These are phyloP conservation scores for Microthlaspi erraticum DNA, from an alignment of 345 rosid species.

Conservation along the genomic window DNA sequence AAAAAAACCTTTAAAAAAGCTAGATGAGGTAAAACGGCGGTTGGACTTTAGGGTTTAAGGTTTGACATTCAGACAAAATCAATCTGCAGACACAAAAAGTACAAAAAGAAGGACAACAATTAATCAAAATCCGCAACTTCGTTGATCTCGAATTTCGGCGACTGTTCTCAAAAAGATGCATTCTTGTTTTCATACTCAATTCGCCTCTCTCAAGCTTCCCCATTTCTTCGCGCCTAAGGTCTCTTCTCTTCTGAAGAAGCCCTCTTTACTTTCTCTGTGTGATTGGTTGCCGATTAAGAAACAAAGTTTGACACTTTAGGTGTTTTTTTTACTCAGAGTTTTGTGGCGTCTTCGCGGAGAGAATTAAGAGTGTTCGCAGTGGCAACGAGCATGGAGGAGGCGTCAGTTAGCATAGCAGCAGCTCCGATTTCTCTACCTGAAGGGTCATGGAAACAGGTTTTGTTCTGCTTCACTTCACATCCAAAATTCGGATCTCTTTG, in stretches of 20 bases:
- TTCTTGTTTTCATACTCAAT: slow-evolving; percentile 46
- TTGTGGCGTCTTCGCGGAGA: slow-evolving; percentile 43
- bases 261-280: background rate
- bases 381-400: slow-evolving; percentile 51
- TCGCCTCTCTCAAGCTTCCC: slow-evolving; percentile 45
- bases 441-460: slow-evolving; percentile 86
- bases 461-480: background rate
- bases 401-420: slow-evolving; percentile 62
- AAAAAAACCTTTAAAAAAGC: background rate
- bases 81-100: background rate
- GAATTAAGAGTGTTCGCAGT: slow-evolving; percentile 46
- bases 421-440: slow-evolving; percentile 89
- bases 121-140: slow-evolving; percentile 8
- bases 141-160: slow-evolving; percentile 11
- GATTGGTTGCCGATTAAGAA: background rate
- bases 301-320: slow-evolving; percentile 5
- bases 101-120: background rate
- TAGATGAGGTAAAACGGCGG: background rate
- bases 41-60: slow-evolving; percentile 34
- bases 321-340: slow-evolving; percentile 14
- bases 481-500: background rate
- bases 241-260: background rate
- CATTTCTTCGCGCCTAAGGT: slow-evolving; percentile 51
- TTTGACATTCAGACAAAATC: slow-evolving; percentile 20
- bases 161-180: slow-evolving; percentile 35